Percentiles rank a stretch among this genome's conserved stretches.
Conservation (phyloP, 345 rosid species). For the Eucalyptus sp. region DNA sequence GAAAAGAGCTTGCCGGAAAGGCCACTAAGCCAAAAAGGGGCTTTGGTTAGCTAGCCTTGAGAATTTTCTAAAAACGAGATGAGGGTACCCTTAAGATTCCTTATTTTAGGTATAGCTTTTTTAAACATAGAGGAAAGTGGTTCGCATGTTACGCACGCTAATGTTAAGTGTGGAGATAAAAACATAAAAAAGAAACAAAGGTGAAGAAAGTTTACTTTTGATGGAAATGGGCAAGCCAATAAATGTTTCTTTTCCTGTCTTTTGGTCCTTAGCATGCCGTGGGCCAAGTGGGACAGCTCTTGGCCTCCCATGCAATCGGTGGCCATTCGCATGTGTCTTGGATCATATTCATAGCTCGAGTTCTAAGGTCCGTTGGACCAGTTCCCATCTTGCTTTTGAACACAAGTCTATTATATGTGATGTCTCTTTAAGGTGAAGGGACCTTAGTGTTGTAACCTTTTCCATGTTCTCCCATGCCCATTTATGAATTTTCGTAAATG, state of each 20-base stretch:
- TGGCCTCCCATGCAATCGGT: neutral
- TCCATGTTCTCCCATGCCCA: neutral
- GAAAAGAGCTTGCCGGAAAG: neutral
- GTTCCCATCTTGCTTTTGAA: neutral
- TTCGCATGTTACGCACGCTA: neutral
- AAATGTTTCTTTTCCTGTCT: neutral
- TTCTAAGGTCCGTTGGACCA: neutral
- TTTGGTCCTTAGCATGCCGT: neutral
- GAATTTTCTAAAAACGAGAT: neutral
- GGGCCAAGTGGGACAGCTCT: neutral
- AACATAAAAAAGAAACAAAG: neutral
- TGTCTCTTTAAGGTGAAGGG: neutral
- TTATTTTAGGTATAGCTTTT: neutral
- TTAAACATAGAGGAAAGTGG: neutral
- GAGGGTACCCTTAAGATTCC: neutral
- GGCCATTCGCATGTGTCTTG: neutral
- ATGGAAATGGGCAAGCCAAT: neutral
- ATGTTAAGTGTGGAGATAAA: neutral
- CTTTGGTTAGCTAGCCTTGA: neutral
- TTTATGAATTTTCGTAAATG: neutral
- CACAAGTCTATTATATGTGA: neutral
- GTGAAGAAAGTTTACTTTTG: conserved; percentile 10
- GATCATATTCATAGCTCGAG: neutral
- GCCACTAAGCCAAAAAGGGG: neutral
- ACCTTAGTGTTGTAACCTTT: neutral